Percentiles rank a stretch among this genome's conserved stretches.
Evolutionary conservation across 345 rosid genomes (phyloP).

Genomic region (Hypericum androsaemum): DNA sequence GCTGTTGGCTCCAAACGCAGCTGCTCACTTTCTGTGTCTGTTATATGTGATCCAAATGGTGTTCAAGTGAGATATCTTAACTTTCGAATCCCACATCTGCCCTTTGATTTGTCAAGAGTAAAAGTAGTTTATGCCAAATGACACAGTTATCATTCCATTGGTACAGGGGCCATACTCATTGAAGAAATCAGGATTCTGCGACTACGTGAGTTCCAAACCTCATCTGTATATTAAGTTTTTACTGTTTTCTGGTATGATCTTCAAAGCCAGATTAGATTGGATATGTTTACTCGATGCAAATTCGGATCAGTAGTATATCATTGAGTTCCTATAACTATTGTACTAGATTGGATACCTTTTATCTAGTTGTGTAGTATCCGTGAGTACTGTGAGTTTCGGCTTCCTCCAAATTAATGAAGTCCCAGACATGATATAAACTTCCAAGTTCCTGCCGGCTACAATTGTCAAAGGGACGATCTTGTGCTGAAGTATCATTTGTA

Average conservation of each 20-base stretch:
- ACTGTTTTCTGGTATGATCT: conserved; percentile 1
- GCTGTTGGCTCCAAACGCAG: conserved; percentile 22
- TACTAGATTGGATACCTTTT: too few species aligned
- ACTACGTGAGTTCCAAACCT: conserved; percentile 54
- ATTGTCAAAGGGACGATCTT: too few species aligned
- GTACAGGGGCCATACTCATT: conserved; percentile 62
- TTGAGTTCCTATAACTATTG: too few species aligned
- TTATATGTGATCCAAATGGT: conserved; percentile 59
- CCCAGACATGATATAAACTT: too few species aligned
- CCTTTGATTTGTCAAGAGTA: conserved; percentile 7
- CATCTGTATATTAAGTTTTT: background rate
- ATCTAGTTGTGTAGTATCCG: too few species aligned
- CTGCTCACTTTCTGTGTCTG: conserved; percentile 79
- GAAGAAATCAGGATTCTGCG: conserved; percentile 50
- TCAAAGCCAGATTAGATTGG: too few species aligned
- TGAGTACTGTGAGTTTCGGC: too few species aligned
- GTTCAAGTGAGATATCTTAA: conserved; percentile 45
- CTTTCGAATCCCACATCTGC: conserved; percentile 1
- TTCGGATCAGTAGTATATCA: too few species aligned
- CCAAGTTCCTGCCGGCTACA: too few species aligned
- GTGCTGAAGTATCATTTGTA: too few species aligned
- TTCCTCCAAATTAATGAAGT: too few species aligned
- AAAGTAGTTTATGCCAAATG: conserved; percentile 1
- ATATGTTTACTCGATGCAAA: too few species aligned
- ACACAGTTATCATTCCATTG: conserved; percentile 14